phyloP scores from a whole-genome alignment of 2,329 filamentous ascomycete species.

The Aspergillus ustus region DNA sequence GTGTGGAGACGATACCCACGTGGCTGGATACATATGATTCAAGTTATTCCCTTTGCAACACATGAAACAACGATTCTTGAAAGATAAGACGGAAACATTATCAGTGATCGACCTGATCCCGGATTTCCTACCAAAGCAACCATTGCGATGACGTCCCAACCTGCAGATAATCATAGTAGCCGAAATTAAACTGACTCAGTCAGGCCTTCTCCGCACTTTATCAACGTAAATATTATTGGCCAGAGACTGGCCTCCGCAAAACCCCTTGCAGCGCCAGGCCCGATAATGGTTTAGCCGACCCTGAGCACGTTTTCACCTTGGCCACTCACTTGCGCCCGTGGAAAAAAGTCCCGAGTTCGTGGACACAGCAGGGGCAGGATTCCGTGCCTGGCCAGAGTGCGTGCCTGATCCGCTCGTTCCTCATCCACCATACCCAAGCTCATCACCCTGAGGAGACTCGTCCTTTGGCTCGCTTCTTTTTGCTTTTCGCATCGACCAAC shows the following conservation, averaged over 20 bases:
- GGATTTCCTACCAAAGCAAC: background rate
- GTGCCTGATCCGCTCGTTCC: background rate
- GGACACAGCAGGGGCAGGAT: background rate
- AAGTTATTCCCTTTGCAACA: background rate
- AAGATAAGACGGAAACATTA: no score
- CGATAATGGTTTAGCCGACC: background rate
- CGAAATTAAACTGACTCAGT: background rate
- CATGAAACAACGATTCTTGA: background rate
- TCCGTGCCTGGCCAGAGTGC: no score
- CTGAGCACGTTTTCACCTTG: background rate
- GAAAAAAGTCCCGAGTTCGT: background rate
- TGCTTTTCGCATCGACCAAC: background rate
- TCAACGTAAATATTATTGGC: background rate
- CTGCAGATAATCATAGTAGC: background rate
- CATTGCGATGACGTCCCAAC: background rate
- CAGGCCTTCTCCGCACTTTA: background rate
- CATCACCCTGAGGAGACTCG: background rate
- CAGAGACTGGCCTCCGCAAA: background rate
- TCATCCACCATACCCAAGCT: background rate
- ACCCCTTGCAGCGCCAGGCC: background rate
- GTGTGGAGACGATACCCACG: background rate
- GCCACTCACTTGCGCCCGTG: background rate
- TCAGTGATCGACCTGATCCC: background rate
- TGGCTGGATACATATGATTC: background rate
- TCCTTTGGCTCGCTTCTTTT: background rate